Base-by-base conservation (phyloP, 2,329 filamentous ascomycete genomes). In the Colletotrichum orchidophilum region DNA sequence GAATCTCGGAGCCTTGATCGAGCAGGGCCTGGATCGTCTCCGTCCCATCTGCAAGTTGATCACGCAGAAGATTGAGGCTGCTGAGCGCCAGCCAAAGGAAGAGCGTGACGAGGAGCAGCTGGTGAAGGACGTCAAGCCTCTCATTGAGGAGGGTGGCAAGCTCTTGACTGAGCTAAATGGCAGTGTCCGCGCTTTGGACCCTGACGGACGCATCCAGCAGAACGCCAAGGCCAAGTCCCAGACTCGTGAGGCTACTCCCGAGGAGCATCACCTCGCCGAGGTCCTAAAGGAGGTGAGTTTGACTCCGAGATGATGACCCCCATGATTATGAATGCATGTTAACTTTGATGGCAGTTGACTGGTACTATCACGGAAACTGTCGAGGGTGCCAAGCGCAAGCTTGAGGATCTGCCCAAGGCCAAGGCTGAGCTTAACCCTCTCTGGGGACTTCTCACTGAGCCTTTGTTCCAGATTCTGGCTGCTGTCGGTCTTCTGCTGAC, bases 391-490 rank as follows among this genome's bases (percentile, higher is more conserved):
- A 96, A 95, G 90, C 93, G 92, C 85, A 93, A 94, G 86, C 93
- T 97, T 72, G 91, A 93, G 78, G 93, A 94, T 78, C 96, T 97
- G 93, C 95, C 95, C 6, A 93, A 97, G 75, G 95, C 94, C 53
- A 97, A 97, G 92, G 96, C 97, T 87, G 92, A 96, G 85, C 88
- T 97, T 72, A 97, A 96, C 84, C 95, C 95, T 12, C 90, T 98
- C 33, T 97, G 95, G 94, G 90, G 86, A 33, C 86, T 97, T 59
- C 85, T 96, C 15, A 90, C 90, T 42, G 94, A 97, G 86, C 95
- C 95, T 12, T 85, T 97, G 26, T 94, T 95, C 88, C 95, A 98
- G 87, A 97, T 97, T 79, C 88, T 97, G 59, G 94, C 95, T 9
- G 95, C 94, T 12, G 95, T 97, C 55, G 95, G 95, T 26, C 83